phyloP scores from a whole-genome alignment of 1,284 basidiomycete genomes.

The Marasmius oreades region DNA sequence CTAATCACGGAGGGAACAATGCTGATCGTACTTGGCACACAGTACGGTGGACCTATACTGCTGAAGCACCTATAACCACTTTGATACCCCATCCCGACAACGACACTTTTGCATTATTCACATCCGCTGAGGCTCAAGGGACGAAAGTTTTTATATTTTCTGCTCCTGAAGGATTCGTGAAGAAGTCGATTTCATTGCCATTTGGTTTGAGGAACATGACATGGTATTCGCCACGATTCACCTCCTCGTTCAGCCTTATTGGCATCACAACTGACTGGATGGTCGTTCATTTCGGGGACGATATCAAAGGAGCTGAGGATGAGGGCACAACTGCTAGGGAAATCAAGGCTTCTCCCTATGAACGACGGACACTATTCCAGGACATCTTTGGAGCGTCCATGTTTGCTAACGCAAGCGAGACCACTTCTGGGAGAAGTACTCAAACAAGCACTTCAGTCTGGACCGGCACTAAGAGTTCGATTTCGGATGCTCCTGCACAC shows the following conservation, averaged over 20 bases:
- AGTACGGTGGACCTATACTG: constrained; percentile 61
- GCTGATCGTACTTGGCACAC: not conserved
- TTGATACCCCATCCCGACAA: constrained; percentile 54
- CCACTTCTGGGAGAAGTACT: constrained; percentile 18
- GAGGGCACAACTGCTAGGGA: constrained; percentile 40
- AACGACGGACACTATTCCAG: constrained; percentile 69
- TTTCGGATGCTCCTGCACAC: constrained; percentile 77
- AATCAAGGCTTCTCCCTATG: constrained; percentile 32
- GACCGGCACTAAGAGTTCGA: constrained; percentile 38
- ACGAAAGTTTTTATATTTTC: constrained; percentile 49
- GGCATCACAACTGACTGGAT: constrained; percentile 66
- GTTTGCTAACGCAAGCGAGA: constrained; percentile 34
- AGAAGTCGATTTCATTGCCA: constrained; percentile 46
- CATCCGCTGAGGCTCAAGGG: constrained; percentile 26
- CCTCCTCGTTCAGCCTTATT: constrained; percentile 49
- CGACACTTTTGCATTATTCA: constrained; percentile 56
- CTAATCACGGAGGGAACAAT: not conserved
- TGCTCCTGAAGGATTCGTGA: constrained; percentile 40
- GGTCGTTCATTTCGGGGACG: constrained; percentile 63
- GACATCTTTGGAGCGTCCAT: constrained; percentile 80
- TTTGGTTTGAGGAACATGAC: constrained; percentile 53
- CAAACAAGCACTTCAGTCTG: constrained; percentile 25
- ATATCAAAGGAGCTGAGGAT: constrained; percentile 35
- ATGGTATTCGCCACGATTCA: constrained; percentile 39
- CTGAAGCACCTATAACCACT: constrained; percentile 33